Evolutionary conservation across 441 rosid genomes (phyloP).

Genomic region (Populus hybrid): DNA sequence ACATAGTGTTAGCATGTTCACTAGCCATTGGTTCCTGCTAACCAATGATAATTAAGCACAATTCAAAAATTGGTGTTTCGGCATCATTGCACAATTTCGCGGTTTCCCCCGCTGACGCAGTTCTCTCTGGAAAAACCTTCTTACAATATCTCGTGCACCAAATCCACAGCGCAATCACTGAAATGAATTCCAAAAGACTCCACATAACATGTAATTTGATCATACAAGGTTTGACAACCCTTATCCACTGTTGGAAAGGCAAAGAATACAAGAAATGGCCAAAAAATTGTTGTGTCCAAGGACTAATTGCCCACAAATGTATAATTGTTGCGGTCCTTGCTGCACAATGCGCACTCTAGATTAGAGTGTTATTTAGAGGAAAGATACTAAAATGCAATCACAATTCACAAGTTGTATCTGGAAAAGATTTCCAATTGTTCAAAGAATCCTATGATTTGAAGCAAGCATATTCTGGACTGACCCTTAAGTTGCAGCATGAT

Average conservation of each 20-base stretch:
- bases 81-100: not conserved
- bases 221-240: no score
- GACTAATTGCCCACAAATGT: not conserved
- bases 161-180: not conserved
- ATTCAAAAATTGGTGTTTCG: not conserved
- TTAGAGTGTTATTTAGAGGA: not conserved
- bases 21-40: not conserved
- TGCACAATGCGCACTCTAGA: not conserved
- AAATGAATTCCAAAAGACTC: not conserved
- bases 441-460: not conserved
- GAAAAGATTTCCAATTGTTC: not conserved
- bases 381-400: not conserved
- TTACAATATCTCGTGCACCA: not conserved
- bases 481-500: not conserved
- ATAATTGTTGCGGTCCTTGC: not conserved
- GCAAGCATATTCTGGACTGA: not conserved
- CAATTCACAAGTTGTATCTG: not conserved
- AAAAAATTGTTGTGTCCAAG: not conserved
- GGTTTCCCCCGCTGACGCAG: not conserved
- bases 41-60: not conserved
- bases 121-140: no score
- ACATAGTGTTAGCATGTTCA: slow-evolving; percentile 4
- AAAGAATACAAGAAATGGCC: not conserved
- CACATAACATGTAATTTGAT: not conserved
- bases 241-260: no score